Evolutionary conservation across 1,284 basidiomycete genomes (phyloP).

Genomic region (Leucoagaricus sp.): DNA sequence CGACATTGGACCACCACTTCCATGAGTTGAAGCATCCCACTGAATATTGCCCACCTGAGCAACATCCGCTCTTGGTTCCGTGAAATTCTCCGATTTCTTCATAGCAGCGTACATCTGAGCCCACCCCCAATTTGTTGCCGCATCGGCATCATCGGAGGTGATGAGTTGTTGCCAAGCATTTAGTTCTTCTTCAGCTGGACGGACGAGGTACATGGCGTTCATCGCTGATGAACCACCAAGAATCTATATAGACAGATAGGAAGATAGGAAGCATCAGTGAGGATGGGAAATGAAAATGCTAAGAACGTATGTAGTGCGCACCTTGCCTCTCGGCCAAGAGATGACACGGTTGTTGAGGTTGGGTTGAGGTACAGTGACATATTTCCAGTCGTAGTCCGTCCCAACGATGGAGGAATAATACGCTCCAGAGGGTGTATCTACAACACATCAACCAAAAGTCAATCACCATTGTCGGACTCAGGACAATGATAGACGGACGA

Average conservation of each 20-base stretch:
- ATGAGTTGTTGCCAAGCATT: conserved; percentile 54
- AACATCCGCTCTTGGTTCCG: conserved; percentile 36
- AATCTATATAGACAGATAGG: conserved; percentile 47
- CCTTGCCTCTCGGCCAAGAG: conserved; percentile 52
- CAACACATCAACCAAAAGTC: conserved; percentile 7
- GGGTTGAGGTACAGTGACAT: conserved; percentile 52
- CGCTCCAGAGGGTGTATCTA: conserved; percentile 54
- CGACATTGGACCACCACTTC: conserved; percentile 47
- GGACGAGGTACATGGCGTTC: conserved; percentile 71
- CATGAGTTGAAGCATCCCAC: conserved; percentile 42
- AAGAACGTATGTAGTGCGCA: conserved; percentile 11
- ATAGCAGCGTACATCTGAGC: conserved; percentile 49
- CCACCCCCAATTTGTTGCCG: conserved; percentile 54
- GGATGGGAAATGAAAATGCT: not conserved
- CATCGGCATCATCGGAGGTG: conserved; percentile 21
- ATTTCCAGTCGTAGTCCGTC: conserved; percentile 64
- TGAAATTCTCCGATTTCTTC: conserved; percentile 56
- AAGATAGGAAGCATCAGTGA: not conserved
- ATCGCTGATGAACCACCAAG: conserved; percentile 73
- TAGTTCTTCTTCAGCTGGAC: conserved; percentile 52
- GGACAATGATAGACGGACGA: conserved; percentile 14
- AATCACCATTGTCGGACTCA: no score
- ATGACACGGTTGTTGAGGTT: conserved; percentile 39
- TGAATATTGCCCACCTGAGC: conserved; percentile 36
- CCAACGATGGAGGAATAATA: conserved; percentile 52